A percentile compares a stretch with the other conserved stretches of the same genome.
These are phyloP conservation scores for Arxiozyma slooffiae DNA, from an alignment of 1,139 yeast genomes.

Conservation along the genomic window DNA sequence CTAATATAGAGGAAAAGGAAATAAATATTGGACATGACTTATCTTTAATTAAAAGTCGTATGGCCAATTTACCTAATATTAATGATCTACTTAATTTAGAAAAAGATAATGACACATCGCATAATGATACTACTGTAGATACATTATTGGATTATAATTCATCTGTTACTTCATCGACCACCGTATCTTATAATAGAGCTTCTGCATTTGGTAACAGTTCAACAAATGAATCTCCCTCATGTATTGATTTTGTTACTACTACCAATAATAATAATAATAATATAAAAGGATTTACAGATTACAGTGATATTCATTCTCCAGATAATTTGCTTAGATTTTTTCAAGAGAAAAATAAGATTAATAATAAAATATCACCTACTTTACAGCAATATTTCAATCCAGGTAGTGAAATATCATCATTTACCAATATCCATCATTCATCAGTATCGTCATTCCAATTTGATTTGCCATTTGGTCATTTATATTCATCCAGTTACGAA, in stretches of 20 bases:
- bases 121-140: not conserved
- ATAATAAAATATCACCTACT: constrained; percentile 47
- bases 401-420: constrained; percentile 44
- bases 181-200: not conserved
- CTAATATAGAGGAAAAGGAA: constrained; percentile 51
- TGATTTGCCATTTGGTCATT: constrained; percentile 59
- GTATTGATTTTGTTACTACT: not conserved
- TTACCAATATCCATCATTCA: no score
- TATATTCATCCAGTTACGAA: constrained; percentile 62
- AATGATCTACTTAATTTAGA: not conserved
- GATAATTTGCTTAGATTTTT: constrained; percentile 23
- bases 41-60: constrained; percentile 36
- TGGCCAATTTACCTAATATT: constrained; percentile 14
- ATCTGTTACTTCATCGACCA: not conserved
- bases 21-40: constrained; percentile 41
- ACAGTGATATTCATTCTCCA: constrained; percentile 19
- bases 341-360: constrained; percentile 20
- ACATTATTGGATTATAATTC: not conserved
- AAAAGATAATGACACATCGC: not conserved
- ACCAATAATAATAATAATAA: not conserved
- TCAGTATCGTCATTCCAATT: constrained; percentile 49
- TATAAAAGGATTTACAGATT: not conserved
- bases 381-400: constrained; percentile 52
- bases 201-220: not conserved
- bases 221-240: not conserved